phyloP scores from a whole-genome alignment of 495 filamentous ascomycete genomes.

The Parathielavia hyrcaniae region DNA sequence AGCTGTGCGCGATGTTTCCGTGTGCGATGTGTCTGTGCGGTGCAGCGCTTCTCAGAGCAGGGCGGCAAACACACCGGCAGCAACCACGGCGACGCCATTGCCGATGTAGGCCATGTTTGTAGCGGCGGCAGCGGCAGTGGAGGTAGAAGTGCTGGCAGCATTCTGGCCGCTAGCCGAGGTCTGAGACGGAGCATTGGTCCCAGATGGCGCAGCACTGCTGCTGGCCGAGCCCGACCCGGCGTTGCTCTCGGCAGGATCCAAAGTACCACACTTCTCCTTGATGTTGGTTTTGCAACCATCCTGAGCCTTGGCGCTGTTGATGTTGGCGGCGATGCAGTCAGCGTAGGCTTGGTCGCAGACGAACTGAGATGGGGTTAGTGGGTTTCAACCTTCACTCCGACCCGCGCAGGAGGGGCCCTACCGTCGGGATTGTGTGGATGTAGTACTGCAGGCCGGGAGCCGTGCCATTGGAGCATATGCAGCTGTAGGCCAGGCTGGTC shows the following conservation, averaged over 20 bases:
- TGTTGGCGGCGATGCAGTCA: conserved; percentile 28
- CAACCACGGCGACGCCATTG: conserved; percentile 29
- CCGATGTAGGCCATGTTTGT: conserved; percentile 26
- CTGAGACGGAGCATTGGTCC: conserved; percentile 9
- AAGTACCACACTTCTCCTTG: conserved; percentile 31
- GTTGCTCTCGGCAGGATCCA: conserved; percentile 23
- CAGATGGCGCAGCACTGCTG: conserved; percentile 13
- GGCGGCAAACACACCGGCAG: conserved; percentile 34
- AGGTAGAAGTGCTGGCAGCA: conserved; percentile 13
- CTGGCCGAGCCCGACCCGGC: not conserved
- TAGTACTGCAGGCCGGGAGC: conserved; percentile 37
- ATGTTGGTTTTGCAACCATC: conserved; percentile 33
- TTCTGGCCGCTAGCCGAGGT: conserved; percentile 7
- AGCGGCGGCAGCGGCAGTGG: conserved; percentile 19
- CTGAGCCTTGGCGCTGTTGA: conserved; percentile 25
- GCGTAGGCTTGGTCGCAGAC: conserved; percentile 31
- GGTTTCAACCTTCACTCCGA: not conserved
- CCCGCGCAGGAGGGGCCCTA: conserved; percentile 13
- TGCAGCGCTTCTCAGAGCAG: conserved; percentile 24
- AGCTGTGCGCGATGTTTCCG: not conserved
- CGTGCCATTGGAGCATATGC: conserved; percentile 32
- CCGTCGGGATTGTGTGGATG: conserved; percentile 34
- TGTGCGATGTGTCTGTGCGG: not conserved
- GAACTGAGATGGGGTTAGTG: conserved; percentile 22
- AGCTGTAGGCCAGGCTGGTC: conserved; percentile 28